phyloP scores from a whole-genome alignment of 2,329 filamentous ascomycete species.

The Aspergillus puulaauensis region DNA sequence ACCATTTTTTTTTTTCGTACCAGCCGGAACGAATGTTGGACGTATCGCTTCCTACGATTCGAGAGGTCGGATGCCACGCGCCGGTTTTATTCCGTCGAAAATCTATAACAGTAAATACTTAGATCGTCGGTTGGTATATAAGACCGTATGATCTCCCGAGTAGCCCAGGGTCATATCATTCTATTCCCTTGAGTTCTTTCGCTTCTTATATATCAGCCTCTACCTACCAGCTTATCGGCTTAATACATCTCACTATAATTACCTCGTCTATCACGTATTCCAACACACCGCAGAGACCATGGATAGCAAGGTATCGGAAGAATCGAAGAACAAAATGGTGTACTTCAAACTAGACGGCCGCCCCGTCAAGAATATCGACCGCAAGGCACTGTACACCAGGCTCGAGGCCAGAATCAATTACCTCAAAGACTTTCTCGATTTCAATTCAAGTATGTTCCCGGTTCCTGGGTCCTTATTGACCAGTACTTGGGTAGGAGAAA shows the following conservation, averaged over 20 bases:
- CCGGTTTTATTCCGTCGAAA: not conserved
- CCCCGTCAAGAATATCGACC: slow-evolving; percentile 61
- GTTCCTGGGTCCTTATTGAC: not conserved
- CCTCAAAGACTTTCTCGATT: slow-evolving; percentile 74
- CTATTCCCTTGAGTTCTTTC: slow-evolving; percentile 4
- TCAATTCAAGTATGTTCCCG: slow-evolving; percentile 60
- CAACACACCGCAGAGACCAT: not conserved
- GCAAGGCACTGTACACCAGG: slow-evolving; percentile 69
- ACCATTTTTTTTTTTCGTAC: not conserved
- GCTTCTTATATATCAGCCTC: not conserved
- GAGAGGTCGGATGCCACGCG: not conserved
- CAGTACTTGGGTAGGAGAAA: not conserved
- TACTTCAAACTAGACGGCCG: slow-evolving; percentile 21
- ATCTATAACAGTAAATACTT: too few species aligned
- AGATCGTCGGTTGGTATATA: slow-evolving; percentile 11
- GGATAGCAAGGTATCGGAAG: not conserved
- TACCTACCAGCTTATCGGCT: not conserved
- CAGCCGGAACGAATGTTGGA: not conserved
- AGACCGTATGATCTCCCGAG: slow-evolving; percentile 17
- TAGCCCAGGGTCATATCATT: slow-evolving; percentile 8
- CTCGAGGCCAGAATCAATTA: slow-evolving; percentile 70
- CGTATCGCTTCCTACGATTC: not conserved
- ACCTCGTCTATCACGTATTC: not conserved
- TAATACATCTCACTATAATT: not conserved
- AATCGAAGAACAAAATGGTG: slow-evolving; percentile 5